phyloP scores from a whole-genome alignment of 1,284 basidiomycete species.

The Vanrija humicola region DNA sequence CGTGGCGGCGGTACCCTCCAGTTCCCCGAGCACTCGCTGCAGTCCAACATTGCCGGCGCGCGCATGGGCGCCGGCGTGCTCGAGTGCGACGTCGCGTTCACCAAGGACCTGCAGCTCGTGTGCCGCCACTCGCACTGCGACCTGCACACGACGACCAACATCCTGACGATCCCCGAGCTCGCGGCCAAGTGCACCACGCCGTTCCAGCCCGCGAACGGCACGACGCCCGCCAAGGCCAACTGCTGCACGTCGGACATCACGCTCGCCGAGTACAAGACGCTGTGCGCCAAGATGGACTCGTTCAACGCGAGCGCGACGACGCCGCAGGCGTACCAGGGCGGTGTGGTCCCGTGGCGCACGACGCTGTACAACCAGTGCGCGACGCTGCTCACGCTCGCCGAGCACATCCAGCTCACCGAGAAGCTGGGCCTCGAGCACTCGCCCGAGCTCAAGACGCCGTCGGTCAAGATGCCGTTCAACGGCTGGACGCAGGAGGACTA shows the following conservation, averaged over 20 bases:
- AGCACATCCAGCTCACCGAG: conserved; percentile 16
- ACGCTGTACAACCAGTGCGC: conserved; percentile 17
- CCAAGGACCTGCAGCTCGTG: conserved; percentile 19
- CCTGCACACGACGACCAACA: conserved; percentile 22
- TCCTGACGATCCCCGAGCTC: conserved; percentile 14
- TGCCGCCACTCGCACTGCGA: conserved; percentile 24
- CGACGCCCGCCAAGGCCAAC: conserved; percentile 8
- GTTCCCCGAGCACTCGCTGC: conserved; percentile 22
- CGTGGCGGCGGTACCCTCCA: conserved; percentile 21
- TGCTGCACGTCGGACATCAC: conserved; percentile 25
- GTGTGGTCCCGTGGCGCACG: conserved; percentile 9
- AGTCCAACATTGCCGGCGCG: conserved; percentile 16
- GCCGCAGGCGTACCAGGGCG: conserved; percentile 14
- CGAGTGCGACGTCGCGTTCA: conserved; percentile 23
- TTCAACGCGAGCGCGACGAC: conserved; percentile 11
- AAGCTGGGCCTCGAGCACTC: conserved; percentile 19
- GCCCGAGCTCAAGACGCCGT: conserved; percentile 19
- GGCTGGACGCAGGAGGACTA: conserved; percentile 20
- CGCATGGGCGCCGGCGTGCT: conserved; percentile 23
- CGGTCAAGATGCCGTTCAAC: conserved; percentile 17
- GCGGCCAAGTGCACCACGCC: conserved; percentile 17
- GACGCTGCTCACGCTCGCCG: conserved; percentile 12
- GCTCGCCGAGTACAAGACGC: conserved; percentile 15
- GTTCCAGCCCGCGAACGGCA: conserved; percentile 12
- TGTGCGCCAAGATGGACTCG: conserved; percentile 21